These are phyloP conservation scores for Barnettozyma salicaria DNA, from an alignment of 805 yeast species.

Conservation along the genomic window DNA sequence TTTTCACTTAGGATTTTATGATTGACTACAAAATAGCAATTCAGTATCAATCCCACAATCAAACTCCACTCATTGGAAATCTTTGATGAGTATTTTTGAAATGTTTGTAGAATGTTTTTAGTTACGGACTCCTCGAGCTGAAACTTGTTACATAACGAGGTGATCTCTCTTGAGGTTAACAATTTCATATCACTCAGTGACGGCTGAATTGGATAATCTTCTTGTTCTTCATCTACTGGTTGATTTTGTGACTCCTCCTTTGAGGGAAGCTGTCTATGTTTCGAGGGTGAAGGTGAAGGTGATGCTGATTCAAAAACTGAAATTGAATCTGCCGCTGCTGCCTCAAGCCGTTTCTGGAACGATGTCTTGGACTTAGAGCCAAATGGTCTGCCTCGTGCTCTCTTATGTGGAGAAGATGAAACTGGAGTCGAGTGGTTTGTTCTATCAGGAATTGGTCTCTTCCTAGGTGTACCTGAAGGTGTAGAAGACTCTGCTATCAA, in stretches of 20 bases:
- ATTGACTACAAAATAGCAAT: constrained; percentile 52
- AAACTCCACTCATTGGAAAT: constrained; percentile 63
- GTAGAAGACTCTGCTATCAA: constrained; percentile 3
- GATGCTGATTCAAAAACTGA: neutral
- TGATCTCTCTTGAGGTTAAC: constrained; percentile 37
- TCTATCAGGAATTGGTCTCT: constrained; percentile 5
- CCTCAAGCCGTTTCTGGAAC: constrained; percentile 27
- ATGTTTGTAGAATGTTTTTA: constrained; percentile 43
- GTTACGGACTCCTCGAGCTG: constrained; percentile 53
- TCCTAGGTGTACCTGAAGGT: constrained; percentile 8
- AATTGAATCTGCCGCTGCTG: constrained; percentile 27
- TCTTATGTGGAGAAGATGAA: constrained; percentile 16
- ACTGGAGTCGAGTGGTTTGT: no score
- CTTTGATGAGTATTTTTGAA: constrained; percentile 42
- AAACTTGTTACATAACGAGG: constrained; percentile 54
- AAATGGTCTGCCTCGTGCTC: constrained; percentile 19
- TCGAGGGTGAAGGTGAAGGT: constrained; percentile 10
- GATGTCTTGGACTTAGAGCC: constrained; percentile 20
- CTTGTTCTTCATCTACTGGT: constrained; percentile 8
- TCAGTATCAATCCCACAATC: constrained; percentile 59
- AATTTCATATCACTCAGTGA: constrained; percentile 28
- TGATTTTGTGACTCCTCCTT: constrained; percentile 5
- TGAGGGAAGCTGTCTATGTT: no score
- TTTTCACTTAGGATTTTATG: constrained; percentile 38
- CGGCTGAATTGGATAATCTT: constrained; percentile 2